A percentile compares a stretch with the other conserved stretches of the same genome.
phyloP scores from a whole-genome alignment of 1,284 basidiomycete species.

The Ustilago nuda region DNA sequence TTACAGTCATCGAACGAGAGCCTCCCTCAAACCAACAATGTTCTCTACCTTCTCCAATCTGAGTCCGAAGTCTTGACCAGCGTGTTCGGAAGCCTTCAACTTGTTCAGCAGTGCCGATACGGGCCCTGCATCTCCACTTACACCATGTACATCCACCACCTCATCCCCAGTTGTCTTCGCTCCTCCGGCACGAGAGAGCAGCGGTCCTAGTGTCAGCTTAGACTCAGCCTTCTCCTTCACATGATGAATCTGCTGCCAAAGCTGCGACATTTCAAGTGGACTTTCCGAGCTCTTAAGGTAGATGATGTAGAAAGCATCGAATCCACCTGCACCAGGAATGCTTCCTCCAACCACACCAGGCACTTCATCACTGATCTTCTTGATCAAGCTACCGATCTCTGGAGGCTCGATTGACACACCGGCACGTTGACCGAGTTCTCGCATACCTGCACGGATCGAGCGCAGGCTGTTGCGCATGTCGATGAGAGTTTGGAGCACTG shows the following conservation, averaged over 20 bases:
- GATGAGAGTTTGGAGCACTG: conserved; percentile 42
- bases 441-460: conserved; percentile 84
- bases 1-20: conserved; percentile 43
- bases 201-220: conserved; percentile 33
- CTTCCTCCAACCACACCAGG: conserved; percentile 92
- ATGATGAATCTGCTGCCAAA: conserved; percentile 45
- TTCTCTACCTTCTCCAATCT: conserved; percentile 75
- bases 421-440: conserved; percentile 82
- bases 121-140: conserved; percentile 3
- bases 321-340: conserved; percentile 96
- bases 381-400: conserved; percentile 87
- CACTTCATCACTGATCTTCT: conserved; percentile 77
- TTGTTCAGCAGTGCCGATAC: conserved; percentile 72
- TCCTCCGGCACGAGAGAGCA: conserved; percentile 41
- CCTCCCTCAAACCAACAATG: conserved; percentile 76
- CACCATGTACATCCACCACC: neutral
- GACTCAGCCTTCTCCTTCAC: conserved; percentile 42
- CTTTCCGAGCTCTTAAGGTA: conserved; percentile 39
- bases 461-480: conserved; percentile 70
- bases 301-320: conserved; percentile 94
- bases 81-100: conserved; percentile 63
- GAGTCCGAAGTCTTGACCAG: conserved; percentile 73
- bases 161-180: conserved; percentile 19
- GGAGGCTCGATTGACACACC: conserved; percentile 90
- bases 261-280: conserved; percentile 27